phyloP scores from a whole-genome alignment of 441 rosid genomes.

The Viola pubescens region DNA sequence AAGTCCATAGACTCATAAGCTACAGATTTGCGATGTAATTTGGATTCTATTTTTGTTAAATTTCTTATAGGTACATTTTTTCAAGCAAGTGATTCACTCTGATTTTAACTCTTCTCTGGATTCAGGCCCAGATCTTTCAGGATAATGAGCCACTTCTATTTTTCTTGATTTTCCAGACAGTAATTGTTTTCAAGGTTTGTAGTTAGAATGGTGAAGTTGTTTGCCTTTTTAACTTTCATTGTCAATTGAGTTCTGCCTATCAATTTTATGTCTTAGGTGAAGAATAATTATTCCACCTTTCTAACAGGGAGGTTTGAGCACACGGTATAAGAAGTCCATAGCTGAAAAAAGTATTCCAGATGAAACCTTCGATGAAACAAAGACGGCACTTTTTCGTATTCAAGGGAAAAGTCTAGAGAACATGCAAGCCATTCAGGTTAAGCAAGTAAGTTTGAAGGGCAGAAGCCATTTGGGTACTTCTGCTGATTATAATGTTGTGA shows the following conservation, averaged over 20 bases:
- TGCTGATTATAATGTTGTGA: constrained; percentile 4
- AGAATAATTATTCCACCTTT: constrained; percentile 9
- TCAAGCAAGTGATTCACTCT: constrained; percentile 1
- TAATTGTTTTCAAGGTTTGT: constrained; percentile 65
- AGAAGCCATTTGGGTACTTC: constrained; percentile 5
- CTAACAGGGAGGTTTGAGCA: constrained; percentile 63
- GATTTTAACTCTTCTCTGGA: constrained; percentile 6
- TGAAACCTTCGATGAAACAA: constrained; percentile 51
- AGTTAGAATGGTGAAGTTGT: constrained; percentile 6
- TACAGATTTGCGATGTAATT: background rate
- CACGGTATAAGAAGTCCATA: constrained; percentile 47
- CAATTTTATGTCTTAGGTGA: background rate
- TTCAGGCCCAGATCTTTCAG: constrained; percentile 70
- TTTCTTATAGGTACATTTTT: background rate
- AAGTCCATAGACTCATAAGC: no score
- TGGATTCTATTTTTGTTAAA: background rate
- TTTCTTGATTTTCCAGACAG: constrained; percentile 56
- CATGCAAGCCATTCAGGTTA: constrained; percentile 94
- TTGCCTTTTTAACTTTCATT: background rate
- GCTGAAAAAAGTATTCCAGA: constrained; percentile 48
- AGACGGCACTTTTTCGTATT: constrained; percentile 65
- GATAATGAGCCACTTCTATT: constrained; percentile 69
- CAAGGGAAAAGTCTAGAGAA: constrained; percentile 66
- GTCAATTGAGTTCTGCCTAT: background rate
- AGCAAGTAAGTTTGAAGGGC: constrained; percentile 40